Conservation (phyloP, 2,329 filamentous ascomycete genomes). For the Sphaceloma murrayae region DNA sequence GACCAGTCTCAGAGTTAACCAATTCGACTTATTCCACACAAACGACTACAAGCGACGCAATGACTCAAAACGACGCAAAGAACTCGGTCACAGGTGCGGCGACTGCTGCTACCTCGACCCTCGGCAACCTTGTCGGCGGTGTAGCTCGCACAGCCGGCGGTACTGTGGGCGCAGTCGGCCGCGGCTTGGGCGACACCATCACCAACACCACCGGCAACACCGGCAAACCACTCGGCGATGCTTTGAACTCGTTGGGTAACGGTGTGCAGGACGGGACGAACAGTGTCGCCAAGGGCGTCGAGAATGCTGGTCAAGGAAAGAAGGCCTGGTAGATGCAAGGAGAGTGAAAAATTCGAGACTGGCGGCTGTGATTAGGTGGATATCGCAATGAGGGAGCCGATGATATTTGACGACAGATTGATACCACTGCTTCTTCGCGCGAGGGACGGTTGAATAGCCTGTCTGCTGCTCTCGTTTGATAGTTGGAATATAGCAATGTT, state of each 20-base stretch:
- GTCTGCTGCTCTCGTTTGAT: too few species aligned
- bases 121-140: conserved; percentile 48
- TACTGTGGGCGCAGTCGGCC: conserved; percentile 40
- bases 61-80: conserved; percentile 25
- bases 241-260: conserved; percentile 34
- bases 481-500: too few species aligned
- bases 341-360: neutral
- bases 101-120: conserved; percentile 46
- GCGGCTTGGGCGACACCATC: conserved; percentile 38
- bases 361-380: neutral
- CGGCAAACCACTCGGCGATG: conserved; percentile 34
- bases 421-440: conserved; percentile 14
- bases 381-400: neutral
- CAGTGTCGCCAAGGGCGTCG: conserved; percentile 37
- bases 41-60: neutral
- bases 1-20: too few species aligned
- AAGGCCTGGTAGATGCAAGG: conserved; percentile 23
- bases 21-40: too few species aligned
- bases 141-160: conserved; percentile 45
- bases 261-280: conserved; percentile 38
- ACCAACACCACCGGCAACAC: conserved; percentile 37
- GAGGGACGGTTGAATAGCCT: too few species aligned
- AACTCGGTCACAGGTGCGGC: conserved; percentile 41
- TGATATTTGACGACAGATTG: conserved; percentile 13
- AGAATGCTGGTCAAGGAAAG: conserved; percentile 40